Base-by-base conservation (phyloP, 768 basidiomycete species). In the Tulasnella sp. region DNA sequence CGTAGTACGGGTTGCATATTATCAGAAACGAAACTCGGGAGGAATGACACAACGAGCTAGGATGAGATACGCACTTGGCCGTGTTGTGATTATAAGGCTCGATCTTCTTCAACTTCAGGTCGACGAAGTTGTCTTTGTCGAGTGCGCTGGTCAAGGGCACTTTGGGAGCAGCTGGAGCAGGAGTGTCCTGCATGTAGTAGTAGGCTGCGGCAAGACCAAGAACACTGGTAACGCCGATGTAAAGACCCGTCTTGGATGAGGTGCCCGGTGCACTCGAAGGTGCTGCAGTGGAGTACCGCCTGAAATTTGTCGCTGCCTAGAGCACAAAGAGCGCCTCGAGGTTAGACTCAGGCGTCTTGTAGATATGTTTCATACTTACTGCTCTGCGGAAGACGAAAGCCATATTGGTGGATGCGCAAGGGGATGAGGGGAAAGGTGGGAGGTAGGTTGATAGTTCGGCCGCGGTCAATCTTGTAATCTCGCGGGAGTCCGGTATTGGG, bases 41-140 rank as follows among this genome's bases (percentile, higher is more conserved):
- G 60, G 20, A 77, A 50, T 75, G n/a, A 58, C 64, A 83, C 18
- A 34, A 22, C 28, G 46, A 20, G 46, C 3, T 81, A 76, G 64
- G 77, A 34, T 84, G 83, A 54, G 77, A 37, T 76, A 86, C 89
- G 80, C 82, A 96, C 91, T 90, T 91, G 44, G 94, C 88, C 20
- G 96, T 93, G 87, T 99, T 98, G 90, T 98, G 93, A 90, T 98
- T 99, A 89, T 97, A 98, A 0, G 92, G 64, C 80, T 80, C 85
- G 34, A 87, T 85, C 84, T 91, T 91, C 86, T 93, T 93, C 83
- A 99, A 91, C 85, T 91, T 92, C 86, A 98, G 93, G 85, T 95
- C 91, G 75, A 92, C 86, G 84, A 92, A 95, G 82, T 92, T 91
- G 80, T 94, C 87, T 11, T 94, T 90, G 84, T 94, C 92, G 37